These are phyloP conservation scores for Hygrophorus pudorinus DNA, from an alignment of 768 basidiomycete genomes.

Conservation along the genomic window DNA sequence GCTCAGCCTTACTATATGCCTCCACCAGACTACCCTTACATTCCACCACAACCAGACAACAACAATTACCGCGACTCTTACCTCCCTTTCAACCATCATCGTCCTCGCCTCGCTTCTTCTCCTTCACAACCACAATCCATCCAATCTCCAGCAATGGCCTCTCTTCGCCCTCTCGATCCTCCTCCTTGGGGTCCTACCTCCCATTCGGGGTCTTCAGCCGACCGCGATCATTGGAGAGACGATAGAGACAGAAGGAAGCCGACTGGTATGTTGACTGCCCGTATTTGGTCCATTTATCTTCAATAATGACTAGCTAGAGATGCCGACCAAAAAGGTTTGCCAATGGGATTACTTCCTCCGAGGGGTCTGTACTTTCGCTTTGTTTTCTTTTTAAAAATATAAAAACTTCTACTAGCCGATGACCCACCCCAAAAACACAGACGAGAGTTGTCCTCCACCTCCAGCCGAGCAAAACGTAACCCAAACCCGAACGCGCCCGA, in stretches of 20 bases:
- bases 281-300: too few relatives aligned
- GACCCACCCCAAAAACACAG: too few relatives aligned
- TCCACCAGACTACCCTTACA: conserved; percentile 14
- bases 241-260: not conserved
- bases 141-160: conserved; percentile 22
- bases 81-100: not conserved
- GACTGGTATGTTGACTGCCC: not conserved
- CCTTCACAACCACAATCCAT: conserved; percentile 12
- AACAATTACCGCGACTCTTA: conserved; percentile 4
- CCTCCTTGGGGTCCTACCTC: conserved; percentile 8
- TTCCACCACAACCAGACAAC: conserved; percentile 10
- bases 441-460: not conserved
- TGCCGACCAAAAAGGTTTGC: too few relatives aligned
- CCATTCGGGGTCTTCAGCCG: conserved; percentile 11
- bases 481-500: not conserved
- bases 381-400: too few relatives aligned
- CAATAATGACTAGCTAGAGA: too few relatives aligned
- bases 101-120: conserved; percentile 9
- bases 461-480: not conserved
- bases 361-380: too few relatives aligned
- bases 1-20: not conserved
- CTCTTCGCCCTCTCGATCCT: conserved; percentile 20
- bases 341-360: too few relatives aligned
- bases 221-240: conserved; percentile 3
- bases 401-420: too few relatives aligned